These are phyloP conservation scores for Solanum piurae DNA, from an alignment of 257 asterid genomes.

Conservation along the genomic window DNA sequence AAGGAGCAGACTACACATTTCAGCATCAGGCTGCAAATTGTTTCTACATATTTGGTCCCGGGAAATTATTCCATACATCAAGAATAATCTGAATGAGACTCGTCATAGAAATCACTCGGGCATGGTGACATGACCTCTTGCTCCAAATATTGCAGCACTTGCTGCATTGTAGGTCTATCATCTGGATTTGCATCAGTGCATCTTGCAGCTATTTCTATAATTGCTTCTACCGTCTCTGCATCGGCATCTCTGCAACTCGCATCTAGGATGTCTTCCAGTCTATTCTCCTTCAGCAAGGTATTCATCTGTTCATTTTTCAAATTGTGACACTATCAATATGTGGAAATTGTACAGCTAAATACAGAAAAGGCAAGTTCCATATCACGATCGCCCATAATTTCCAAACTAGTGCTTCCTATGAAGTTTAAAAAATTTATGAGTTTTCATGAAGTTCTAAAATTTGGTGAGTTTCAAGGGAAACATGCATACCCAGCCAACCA, in stretches of 20 bases:
- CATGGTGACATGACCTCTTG: conserved; percentile 95
- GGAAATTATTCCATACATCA: background rate
- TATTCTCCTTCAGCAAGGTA: conserved; percentile 53
- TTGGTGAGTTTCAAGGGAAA: background rate
- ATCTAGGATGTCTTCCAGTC: conserved; percentile 62
- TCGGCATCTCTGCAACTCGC: conserved; percentile 62
- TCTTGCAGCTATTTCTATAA: conserved; percentile 71
- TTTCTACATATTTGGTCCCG: background rate
- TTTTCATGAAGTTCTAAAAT: background rate
- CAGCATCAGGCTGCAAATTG: background rate
- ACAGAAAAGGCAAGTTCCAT: background rate
- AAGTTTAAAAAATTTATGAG: background rate
- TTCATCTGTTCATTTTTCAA: conserved; percentile 42
- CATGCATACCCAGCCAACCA: conserved; percentile 84
- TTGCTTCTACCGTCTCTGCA: conserved; percentile 69
- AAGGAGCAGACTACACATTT: background rate
- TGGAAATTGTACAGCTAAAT: background rate
- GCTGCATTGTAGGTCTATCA: conserved; percentile 84
- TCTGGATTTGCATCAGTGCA: conserved; percentile 85
- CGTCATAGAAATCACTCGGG: conserved; percentile 65
- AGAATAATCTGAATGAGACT: conserved; percentile 77
- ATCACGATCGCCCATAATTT: too few relatives aligned
- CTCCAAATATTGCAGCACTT: conserved; percentile 78
- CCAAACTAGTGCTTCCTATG: background rate
- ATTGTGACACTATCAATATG: background rate